Evolutionary conservation across 768 basidiomycete species (phyloP).

Genomic region (Panus rudis): DNA sequence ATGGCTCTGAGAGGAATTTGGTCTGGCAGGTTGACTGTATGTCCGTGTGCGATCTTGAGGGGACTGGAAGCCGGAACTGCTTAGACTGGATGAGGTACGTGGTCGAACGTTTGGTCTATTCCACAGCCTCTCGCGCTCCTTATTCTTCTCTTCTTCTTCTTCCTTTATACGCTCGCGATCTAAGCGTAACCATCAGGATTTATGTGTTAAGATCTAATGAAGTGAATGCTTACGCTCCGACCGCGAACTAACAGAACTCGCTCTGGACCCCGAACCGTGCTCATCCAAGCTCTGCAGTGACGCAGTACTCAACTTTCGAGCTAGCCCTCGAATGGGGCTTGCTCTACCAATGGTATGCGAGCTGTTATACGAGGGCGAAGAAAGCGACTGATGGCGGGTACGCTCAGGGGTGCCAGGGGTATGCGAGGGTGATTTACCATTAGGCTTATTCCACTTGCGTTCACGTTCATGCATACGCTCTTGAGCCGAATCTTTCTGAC

Average conservation of each 20-base stretch:
- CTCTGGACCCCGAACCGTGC: slow-evolving; percentile 32
- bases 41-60: slow-evolving; percentile 26
- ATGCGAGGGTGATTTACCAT: slow-evolving; percentile 11
- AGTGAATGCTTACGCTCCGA: slow-evolving; percentile 39
- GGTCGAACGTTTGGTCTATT: slow-evolving; percentile 35
- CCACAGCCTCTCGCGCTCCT: slow-evolving; percentile 47
- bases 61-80: slow-evolving; percentile 29
- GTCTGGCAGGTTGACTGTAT: slow-evolving; percentile 31
- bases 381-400: slow-evolving; percentile 11
- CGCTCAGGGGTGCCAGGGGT: slow-evolving; percentile 10
- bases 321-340: slow-evolving; percentile 6
- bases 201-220: slow-evolving; percentile 5
- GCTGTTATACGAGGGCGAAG: slow-evolving; percentile 9
- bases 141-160: slow-evolving; percentile 35
- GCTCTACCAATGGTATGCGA: not conserved
- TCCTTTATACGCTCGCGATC: slow-evolving; percentile 40
- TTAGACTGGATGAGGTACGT: slow-evolving; percentile 38
- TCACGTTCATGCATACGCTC: slow-evolving; percentile 37
- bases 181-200: slow-evolving; percentile 13
- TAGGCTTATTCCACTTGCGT: slow-evolving; percentile 37
- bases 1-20: slow-evolving; percentile 30
- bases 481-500: slow-evolving; percentile 22
- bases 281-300: slow-evolving; percentile 39
- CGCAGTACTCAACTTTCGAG: slow-evolving; percentile 30
- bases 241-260: slow-evolving; percentile 42